Conservation (phyloP, 371 early-diverging fungal genomes). For the Mucor lusitanicus region DNA sequence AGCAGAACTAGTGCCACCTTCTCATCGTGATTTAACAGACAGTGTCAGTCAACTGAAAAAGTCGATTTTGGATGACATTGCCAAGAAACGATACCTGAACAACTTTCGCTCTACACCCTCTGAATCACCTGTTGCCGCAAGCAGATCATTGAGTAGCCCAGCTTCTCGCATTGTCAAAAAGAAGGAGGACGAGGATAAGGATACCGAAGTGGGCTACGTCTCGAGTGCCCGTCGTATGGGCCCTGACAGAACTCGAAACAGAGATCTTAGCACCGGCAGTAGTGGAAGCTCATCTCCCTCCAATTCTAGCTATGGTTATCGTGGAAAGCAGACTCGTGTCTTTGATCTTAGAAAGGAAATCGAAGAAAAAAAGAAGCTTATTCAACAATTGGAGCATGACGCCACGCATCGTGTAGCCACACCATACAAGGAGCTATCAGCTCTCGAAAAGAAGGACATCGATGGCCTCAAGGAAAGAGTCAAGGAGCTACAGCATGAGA, state of each 20-base stretch:
- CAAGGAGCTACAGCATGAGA: constrained; percentile 45
- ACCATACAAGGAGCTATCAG: constrained; percentile 25
- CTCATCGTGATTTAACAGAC: constrained; percentile 65
- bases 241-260: constrained; percentile 51
- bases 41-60: constrained; percentile 59
- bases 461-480: constrained; percentile 41
- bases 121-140: neutral
- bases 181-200: constrained; percentile 24
- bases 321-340: constrained; percentile 51
- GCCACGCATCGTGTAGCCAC: constrained; percentile 23
- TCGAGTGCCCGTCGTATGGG: constrained; percentile 64
- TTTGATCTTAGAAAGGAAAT: constrained; percentile 63
- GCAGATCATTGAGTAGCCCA: constrained; percentile 23
- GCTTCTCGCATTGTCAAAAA: constrained; percentile 15
- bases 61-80: constrained; percentile 53
- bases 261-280: constrained; percentile 18
- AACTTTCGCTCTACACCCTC: constrained; percentile 46
- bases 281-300: constrained; percentile 19
- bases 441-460: constrained; percentile 42
- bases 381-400: constrained; percentile 35
- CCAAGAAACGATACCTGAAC: constrained; percentile 36
- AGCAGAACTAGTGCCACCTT: constrained; percentile 79
- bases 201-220: constrained; percentile 57
- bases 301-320: constrained; percentile 42
- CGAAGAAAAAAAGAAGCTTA: constrained; percentile 44